Evolutionary conservation across 768 basidiomycete genomes (phyloP), one percentile per base, ranked within the genome.

Genomic region (Serendipita vermifera): DNA sequence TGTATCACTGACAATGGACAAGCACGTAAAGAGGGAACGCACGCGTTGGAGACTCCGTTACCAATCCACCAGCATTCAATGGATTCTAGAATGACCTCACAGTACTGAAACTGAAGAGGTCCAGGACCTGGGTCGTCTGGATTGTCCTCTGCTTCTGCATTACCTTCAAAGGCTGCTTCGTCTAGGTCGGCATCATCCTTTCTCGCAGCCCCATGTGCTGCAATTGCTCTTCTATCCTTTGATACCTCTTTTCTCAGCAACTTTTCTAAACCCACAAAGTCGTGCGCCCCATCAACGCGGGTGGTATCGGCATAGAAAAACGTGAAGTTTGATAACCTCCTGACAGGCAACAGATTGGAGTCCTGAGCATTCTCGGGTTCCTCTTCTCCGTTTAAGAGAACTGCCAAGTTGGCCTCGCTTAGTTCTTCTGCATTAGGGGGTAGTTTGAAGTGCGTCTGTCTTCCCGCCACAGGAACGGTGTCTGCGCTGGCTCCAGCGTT

Each of bases 111-210:
- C 22, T 22, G 46, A 51, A n/a, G n/a, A n/a, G n/a, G n/a, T n/a
- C n/a, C n/a, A n/a, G n/a, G n/a, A n/a, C n/a, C n/a, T n/a, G n/a
- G n/a, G n/a, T n/a, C n/a, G n/a, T n/a, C n/a, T n/a, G 46, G n/a
- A n/a, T 4, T 6, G 20, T 20, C 20, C 9, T 22, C 27, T 51
- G 7, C 46, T 17, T 51, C 22, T 46, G 48, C 56, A 14, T 53
- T 15, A 54, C 51, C 46, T 46, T 57, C 56, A 31, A 48, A 26
- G 11, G 24, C 31, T 20, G 29, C 29, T 27, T 46, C 55, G 14
- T 33, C 56, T 41, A 33, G 29, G 29, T 57, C 46, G 22, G 38
- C 33, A 20, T 20, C 15, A 17, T 33, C 11, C 20, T 27, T 20
- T 6, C 32, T 5, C 17, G 32, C 40, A n/a, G 26, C 46, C 3